Evolutionary conservation across 2,329 filamentous ascomycete species (phyloP), one percentile per base, ranked within the genome.

Genomic region (Colletotrichum sp.): DNA sequence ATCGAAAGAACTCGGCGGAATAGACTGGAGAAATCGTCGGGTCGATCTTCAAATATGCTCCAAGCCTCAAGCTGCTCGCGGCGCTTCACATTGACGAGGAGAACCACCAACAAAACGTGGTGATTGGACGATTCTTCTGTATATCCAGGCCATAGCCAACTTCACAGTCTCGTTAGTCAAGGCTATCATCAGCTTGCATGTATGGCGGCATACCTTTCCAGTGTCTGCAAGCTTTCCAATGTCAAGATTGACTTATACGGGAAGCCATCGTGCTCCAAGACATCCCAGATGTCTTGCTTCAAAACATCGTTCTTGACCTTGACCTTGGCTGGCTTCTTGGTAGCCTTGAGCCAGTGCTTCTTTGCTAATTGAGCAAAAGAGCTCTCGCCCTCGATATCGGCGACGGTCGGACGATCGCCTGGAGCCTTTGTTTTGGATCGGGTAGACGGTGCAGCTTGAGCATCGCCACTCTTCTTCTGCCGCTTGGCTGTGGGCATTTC

Each of bases 111-210:
- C 39, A 98, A 88, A 70, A 98, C 94, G 83, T 99, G 96, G 81
- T 96, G 93, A 83, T 99, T 98, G 36, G 96, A 98, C 6, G 95
- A 92, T 80, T 97, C 93, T 78, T 98, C 95, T 15, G 91, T 93
- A 83, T 98, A 99, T 68, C 94, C 95, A 61, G 97, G 97, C 97
- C 97, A 99, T 32, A 99, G 90, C 82, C 98, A 98, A 82, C 95
- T 95, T 76, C 76, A 74, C 60, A 57, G 32, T 4, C 52, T 25
- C 36, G 77, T 85, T 74, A 85, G 82, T 71, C 69, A 28, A 60
- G n/a, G 36, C 44, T 12, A 22, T n/a, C 19, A 7, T 8, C 16
- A 22, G n/a, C 48, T 22, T 25, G 15, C 25, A 4, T 39, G 27
- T 32, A 9, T 30, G 12, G 9, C 16, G 48, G 78, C 86, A 25